Conservation (phyloP, 2,329 filamentous ascomycete species). For the Salinomyces thailandicus region DNA sequence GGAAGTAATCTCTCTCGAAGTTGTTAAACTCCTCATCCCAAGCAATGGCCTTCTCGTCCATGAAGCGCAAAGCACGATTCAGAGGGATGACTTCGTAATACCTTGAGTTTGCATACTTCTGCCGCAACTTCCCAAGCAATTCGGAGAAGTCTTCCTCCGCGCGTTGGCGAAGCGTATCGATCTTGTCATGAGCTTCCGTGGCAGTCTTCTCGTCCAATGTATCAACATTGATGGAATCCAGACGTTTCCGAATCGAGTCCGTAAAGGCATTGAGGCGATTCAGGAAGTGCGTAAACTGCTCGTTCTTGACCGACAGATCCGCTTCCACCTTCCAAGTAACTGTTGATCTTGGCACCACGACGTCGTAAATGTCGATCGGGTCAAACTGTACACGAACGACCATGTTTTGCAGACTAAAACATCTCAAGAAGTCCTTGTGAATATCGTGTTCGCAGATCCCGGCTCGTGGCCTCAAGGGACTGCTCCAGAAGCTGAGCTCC, state of each 20-base stretch:
- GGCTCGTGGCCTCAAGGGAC: slow-evolving; percentile 62
- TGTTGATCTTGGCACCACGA: slow-evolving; percentile 78
- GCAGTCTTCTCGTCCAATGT: slow-evolving; percentile 80
- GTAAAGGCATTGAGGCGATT: slow-evolving; percentile 80
- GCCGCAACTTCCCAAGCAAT: slow-evolving; percentile 68
- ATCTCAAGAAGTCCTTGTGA: slow-evolving; percentile 82
- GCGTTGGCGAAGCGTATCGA: slow-evolving; percentile 66
- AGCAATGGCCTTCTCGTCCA: slow-evolving; percentile 83
- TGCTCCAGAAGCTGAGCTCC: slow-evolving; percentile 95
- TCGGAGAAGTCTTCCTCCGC: slow-evolving; percentile 72
- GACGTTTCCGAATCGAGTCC: slow-evolving; percentile 67
- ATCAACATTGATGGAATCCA: slow-evolving; percentile 83
- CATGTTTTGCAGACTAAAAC: slow-evolving; percentile 80
- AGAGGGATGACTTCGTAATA: slow-evolving; percentile 96
- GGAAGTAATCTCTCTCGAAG: slow-evolving; percentile 88
- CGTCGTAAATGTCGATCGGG: slow-evolving; percentile 81
- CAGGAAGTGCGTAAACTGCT: slow-evolving; percentile 72
- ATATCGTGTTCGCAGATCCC: slow-evolving; percentile 82
- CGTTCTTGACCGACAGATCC: slow-evolving; percentile 84
- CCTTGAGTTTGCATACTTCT: slow-evolving; percentile 83
- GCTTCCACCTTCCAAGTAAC: slow-evolving; percentile 98
- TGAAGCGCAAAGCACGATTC: slow-evolving; percentile 76
- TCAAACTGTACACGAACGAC: slow-evolving; percentile 88
- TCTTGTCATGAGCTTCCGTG: slow-evolving; percentile 69
- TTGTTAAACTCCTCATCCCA: slow-evolving; percentile 88